Conservation (phyloP, 768 basidiomycete genomes). For the Lactifluus rugatus region DNA sequence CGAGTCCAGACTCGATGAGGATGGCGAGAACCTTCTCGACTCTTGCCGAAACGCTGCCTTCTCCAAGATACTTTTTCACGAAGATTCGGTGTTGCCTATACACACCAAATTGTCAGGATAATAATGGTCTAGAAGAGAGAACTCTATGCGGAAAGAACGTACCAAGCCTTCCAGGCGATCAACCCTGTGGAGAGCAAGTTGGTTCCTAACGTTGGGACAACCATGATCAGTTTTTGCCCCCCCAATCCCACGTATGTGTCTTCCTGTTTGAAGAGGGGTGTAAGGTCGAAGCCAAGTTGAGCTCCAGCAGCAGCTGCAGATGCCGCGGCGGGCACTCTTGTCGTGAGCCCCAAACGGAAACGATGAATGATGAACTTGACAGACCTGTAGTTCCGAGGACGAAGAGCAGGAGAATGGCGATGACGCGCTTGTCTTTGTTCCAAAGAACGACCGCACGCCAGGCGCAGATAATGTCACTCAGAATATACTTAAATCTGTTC, state of each 20-base stretch:
- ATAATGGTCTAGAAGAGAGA: too few species aligned
- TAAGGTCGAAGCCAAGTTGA: slow-evolving; percentile 3
- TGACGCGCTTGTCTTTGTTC: slow-evolving; percentile 7
- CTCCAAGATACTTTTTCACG: slow-evolving; percentile 1
- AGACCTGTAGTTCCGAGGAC: slow-evolving; percentile 1
- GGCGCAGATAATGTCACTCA: slow-evolving; percentile 13
- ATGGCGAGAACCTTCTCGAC: slow-evolving; percentile 12
- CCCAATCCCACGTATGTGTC: too few species aligned
- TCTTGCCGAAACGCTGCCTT: neutral
- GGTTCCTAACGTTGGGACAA: slow-evolving; percentile 6
- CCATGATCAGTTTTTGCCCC: slow-evolving; percentile 2
- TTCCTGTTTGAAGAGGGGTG: neutral
- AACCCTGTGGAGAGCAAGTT: slow-evolving; percentile 12
- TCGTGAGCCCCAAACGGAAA: neutral
- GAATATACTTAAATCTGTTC: neutral
- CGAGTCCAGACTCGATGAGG: slow-evolving; percentile 13
- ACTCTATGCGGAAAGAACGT: neutral
- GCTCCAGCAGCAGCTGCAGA: slow-evolving; percentile 1
- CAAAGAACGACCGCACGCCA: slow-evolving; percentile 14
- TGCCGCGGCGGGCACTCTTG: too few species aligned
- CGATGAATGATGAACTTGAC: neutral
- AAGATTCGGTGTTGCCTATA: slow-evolving; percentile 5
- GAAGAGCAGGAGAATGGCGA: slow-evolving; percentile 9
- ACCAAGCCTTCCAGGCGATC: slow-evolving; percentile 15
- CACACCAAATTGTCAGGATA: neutral